A percentile compares a stretch with the other conserved stretches of the same genome.
These are phyloP conservation scores for Thelonectria blattea DNA, from an alignment of 2,329 filamentous ascomycete species.

Conservation along the genomic window DNA sequence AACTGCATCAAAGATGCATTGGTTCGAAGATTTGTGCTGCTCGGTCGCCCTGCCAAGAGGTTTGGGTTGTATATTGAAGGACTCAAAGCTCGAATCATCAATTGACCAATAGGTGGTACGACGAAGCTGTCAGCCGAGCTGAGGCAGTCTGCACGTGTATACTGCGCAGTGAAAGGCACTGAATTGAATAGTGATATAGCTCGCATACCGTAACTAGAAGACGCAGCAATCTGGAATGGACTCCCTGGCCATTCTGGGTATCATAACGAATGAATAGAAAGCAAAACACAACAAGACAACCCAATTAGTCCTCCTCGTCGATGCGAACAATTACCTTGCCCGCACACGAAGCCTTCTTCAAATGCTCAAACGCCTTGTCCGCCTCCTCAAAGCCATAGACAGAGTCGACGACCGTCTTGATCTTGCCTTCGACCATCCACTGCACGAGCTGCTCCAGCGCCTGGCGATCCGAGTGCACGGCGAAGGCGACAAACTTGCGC, in stretches of 20 bases:
- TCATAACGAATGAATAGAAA: slow-evolving; percentile 3
- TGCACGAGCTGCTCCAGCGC: slow-evolving; percentile 57
- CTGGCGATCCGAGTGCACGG: slow-evolving; percentile 48
- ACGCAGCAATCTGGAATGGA: background rate
- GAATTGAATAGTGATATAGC: background rate
- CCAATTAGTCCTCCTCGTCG: slow-evolving; percentile 12
- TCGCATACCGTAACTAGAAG: background rate
- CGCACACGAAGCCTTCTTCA: slow-evolving; percentile 63
- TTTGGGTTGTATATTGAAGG: too few species aligned
- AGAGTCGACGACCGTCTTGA: slow-evolving; percentile 62
- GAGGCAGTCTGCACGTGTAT: too few species aligned
- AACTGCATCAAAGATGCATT: too few species aligned
- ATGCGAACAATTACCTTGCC: slow-evolving; percentile 63
- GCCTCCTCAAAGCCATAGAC: slow-evolving; percentile 63
- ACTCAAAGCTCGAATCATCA: too few species aligned
- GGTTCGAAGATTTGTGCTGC: too few species aligned
- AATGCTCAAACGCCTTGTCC: slow-evolving; percentile 60
- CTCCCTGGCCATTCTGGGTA: slow-evolving; percentile 5
- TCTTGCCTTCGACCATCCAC: slow-evolving; percentile 63
- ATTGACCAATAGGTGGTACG: too few species aligned
- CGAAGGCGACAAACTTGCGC: slow-evolving; percentile 49
- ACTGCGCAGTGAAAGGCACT: background rate
- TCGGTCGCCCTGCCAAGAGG: too few species aligned
- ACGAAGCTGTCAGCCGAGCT: too few species aligned
- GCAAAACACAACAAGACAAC: background rate